These are phyloP conservation scores for Persicaria tinctoria DNA, from an alignment of 148 eudicot genomes.

Conservation along the genomic window DNA sequence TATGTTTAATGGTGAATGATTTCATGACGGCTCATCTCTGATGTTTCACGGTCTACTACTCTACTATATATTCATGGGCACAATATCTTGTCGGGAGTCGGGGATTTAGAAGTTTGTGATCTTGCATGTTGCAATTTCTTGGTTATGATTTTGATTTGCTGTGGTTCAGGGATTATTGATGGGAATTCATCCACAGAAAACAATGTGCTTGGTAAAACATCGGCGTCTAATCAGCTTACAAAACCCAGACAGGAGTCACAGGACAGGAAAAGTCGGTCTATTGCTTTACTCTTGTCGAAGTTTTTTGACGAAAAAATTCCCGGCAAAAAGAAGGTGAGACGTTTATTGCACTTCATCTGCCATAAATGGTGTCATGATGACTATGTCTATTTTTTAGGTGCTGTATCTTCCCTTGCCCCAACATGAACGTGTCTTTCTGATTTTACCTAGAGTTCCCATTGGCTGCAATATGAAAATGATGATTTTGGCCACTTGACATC, in stretches of 20 bases:
- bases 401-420: too few species aligned
- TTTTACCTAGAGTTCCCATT: too few species aligned
- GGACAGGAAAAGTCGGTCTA: slow-evolving; percentile 21
- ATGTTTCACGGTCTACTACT: too few species aligned
- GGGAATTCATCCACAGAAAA: slow-evolving; percentile 24
- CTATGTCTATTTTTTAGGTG: too few species aligned
- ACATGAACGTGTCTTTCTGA: too few species aligned
- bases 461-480: not conserved
- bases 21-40: too few species aligned
- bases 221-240: slow-evolving; percentile 29
- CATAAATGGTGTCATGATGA: not conserved
- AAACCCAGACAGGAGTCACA: slow-evolving; percentile 12
- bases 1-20: too few species aligned
- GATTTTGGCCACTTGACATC: not conserved
- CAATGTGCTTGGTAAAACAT: slow-evolving; percentile 25
- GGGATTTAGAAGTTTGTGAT: too few species aligned
- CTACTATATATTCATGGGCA: too few species aligned
- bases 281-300: slow-evolving; percentile 32
- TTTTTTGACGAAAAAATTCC: slow-evolving; percentile 52
- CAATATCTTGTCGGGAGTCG: too few species aligned
- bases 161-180: slow-evolving; percentile 30
- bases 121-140: too few species aligned
- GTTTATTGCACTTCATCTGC: not conserved
- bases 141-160: not conserved
- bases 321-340: slow-evolving; percentile 44